Base-by-base conservation (phyloP, 2,329 filamentous ascomycete genomes). In the Talaromyces sp. region DNA sequence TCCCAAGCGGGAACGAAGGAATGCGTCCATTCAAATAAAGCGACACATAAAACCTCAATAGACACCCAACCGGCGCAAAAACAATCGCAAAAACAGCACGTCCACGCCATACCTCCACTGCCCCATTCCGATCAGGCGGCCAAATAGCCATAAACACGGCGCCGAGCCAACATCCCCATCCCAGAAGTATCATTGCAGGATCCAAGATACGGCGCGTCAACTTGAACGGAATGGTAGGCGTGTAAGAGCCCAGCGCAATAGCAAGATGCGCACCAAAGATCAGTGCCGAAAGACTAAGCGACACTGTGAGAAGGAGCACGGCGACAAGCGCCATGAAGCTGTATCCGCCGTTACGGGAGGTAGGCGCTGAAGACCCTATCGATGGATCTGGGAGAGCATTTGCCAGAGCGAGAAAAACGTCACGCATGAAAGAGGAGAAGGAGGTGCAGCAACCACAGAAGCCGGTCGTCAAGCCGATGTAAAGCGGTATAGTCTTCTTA, bases 401-500 rank as follows among this genome's bases (percentile, higher is more conserved):
- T 3, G 89, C 86, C 16, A 95, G 74, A 0, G 90, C 87, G 19
- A 96, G 80, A 68, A 95, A 96, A 13, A 81, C 74, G 64, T 96
- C 92, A 6, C 89, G 82, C 42, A 92, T 86, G 68, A 96, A 95
- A 17, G 87, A 86, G 0, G 91, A 96, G 72, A 96, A 96, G 9
- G 88, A 92, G 0, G 92, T 97, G 65, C 94, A 90, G 60, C 89
- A 92, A 56, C 93, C 90, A 65, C 91, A 96, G 71, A 94, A 94
- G 10, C 89, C 93, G 0, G 89, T 96, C 0, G 90, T 84, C 5
- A 97, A 82, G 46, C 89, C 92, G 53, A 96, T 88, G 67, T 95
- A 96, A 0, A 96, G 78, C 0, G 93, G 92, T 24, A 96, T 88
- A 0, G 89, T 89, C 76, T 95, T 96, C 69, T 96, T 96, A 24